Percentiles rank a stretch among this genome's conserved stretches.
phyloP scores from a whole-genome alignment of 2,329 filamentous ascomycete species.

The Fusarium cicatricum region DNA sequence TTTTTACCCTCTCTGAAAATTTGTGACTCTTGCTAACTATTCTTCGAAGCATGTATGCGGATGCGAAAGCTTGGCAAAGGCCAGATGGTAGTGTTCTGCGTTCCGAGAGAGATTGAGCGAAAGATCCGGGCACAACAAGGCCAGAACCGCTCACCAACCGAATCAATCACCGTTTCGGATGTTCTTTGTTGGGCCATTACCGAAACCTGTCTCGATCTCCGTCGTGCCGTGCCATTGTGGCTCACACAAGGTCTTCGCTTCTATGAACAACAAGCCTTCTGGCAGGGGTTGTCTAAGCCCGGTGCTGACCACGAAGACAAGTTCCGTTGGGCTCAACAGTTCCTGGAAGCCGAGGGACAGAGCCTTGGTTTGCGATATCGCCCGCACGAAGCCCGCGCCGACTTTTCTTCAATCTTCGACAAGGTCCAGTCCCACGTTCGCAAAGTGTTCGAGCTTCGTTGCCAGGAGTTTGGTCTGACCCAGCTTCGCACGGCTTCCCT shows the following conservation, averaged over 20 bases:
- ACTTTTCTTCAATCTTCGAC: not conserved
- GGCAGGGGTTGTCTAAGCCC: conserved; percentile 23
- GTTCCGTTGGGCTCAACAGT: conserved; percentile 46
- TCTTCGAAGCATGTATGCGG: conserved; percentile 68
- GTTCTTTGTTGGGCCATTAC: conserved; percentile 67
- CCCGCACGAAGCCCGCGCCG: conserved; percentile 36
- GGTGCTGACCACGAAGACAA: not conserved
- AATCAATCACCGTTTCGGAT: conserved; percentile 57
- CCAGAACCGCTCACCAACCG: rapidly evolving
- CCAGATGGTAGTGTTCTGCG: conserved; percentile 69
- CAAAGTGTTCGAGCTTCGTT: not conserved
- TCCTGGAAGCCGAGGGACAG: conserved; percentile 65
- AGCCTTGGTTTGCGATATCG: conserved; percentile 61
- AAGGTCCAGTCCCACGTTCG: not conserved
- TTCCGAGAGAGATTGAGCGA: conserved; percentile 64
- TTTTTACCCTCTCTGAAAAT: not conserved
- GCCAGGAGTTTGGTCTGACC: conserved; percentile 18
- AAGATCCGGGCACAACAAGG: conserved; percentile 52
- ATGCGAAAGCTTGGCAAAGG: conserved; percentile 73
- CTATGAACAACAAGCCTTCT: conserved; percentile 51
- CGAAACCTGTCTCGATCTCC: conserved; percentile 25
- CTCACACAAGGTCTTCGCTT: conserved; percentile 65
- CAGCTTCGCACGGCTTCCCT: conserved; percentile 44
- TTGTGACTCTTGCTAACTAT: conserved; percentile 4
- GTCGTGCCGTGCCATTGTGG: conserved; percentile 56